Conservation (phyloP, 305 asterid genomes). For the Galium porrigens region DNA sequence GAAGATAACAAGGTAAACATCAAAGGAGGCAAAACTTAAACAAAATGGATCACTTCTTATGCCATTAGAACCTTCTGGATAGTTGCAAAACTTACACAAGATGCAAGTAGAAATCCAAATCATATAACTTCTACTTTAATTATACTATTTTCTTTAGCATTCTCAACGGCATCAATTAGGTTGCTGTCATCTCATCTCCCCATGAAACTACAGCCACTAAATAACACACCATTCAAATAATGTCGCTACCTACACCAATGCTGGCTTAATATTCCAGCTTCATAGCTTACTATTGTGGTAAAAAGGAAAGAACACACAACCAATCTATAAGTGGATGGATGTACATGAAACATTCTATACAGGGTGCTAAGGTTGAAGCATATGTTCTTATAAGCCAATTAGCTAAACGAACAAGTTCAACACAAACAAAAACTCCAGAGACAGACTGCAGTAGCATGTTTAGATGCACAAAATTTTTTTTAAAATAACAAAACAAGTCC, state of each 20-base stretch:
- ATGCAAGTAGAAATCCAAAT: background rate
- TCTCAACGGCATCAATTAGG: background rate
- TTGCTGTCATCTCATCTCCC: background rate
- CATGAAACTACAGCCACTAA: background rate
- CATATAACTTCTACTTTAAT: background rate
- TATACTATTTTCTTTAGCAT: background rate
- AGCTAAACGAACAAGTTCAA: background rate
- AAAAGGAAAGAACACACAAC: background rate
- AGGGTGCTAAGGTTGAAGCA: background rate
- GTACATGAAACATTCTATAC: background rate
- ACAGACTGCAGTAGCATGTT: background rate
- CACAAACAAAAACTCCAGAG: background rate
- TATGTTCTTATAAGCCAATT: background rate
- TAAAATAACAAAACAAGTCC: background rate
- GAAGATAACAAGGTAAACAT: no score
- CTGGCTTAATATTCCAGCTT: background rate
- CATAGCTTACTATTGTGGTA: background rate
- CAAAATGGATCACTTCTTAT: no score
- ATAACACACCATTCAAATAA: background rate
- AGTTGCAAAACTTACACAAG: no score
- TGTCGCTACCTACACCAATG: background rate
- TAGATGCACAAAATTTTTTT: background rate
- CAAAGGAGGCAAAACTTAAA: no score
- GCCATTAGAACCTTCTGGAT: no score
- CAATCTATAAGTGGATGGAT: background rate